Evolutionary conservation across 2,329 filamentous ascomycete genomes (phyloP), one percentile per base, ranked within the genome.

Genomic region (Phoma sp.): DNA sequence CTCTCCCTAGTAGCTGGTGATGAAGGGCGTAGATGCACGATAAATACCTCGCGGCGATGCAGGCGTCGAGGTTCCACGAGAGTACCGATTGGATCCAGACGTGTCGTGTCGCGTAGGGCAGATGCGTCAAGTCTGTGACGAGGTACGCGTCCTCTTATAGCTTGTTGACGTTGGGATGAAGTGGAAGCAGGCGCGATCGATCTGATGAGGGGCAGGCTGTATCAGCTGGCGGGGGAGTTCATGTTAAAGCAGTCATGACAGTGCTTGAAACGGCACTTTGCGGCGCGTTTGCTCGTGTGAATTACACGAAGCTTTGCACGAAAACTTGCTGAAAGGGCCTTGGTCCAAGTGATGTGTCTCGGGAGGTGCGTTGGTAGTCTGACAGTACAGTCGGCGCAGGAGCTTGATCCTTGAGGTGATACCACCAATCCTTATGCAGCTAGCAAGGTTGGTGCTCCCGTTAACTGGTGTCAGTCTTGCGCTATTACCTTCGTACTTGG

Each of bases 371-470:
- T 18, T 18, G 18, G 18, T 18, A 18, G 18, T 18, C 18, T 18
- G 18, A 18, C 18, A 18, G 1, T 18, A 18, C 18, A 18, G 18
- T 18, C 18, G 18, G 18, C 18, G 18, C 18, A 18, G 18, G 18
- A 18, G 18, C 18, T 18, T 18, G 18, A 18, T 18, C 18, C 18
- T 18, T 18, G 18, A 18, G 18, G 39, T 64, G 55, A 65, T 47
- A 54, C 65, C 36, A 33, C 60, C 53, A 63, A 62, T 60, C 57
- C 60, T 52, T 45, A 57, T 43, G 41, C 47, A 39, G 52, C 50
- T 44, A 47, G 39, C 30, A 52, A 35, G n/a, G 18, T 18, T 18
- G 18, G 18, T 18, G 18, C 18, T 18, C 18, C 18, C 18, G 18
- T 18, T 18, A 18, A 18, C 18, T 18, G 18, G 18, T 18, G 18